Evolutionary conservation across 2,329 filamentous ascomycete species (phyloP).

Genomic region (Alternaria metachromatica): DNA sequence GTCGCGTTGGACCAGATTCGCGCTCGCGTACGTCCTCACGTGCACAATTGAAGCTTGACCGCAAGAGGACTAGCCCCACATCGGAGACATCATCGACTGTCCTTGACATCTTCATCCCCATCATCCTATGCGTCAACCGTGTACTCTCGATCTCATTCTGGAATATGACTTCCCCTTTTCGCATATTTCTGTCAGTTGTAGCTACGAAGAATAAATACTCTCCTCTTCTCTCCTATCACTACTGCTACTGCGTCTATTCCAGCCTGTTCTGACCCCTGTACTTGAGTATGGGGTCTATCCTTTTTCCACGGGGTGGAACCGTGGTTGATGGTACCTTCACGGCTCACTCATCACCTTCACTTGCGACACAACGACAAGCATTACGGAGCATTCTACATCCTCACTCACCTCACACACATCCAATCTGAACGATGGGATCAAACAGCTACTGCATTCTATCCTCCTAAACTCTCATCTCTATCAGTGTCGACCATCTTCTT

Average conservation of each 20-base stretch:
- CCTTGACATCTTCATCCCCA: background rate
- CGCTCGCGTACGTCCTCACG: background rate
- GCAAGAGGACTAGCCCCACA: background rate
- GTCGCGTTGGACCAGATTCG: background rate
- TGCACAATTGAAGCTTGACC: background rate
- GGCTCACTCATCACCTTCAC: background rate
- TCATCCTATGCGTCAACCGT: background rate
- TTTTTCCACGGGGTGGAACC: background rate
- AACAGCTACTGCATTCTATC: background rate
- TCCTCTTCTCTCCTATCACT: background rate
- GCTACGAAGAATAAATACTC: background rate
- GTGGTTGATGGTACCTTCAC: background rate
- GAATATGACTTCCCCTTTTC: fast-evolving
- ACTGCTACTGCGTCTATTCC: background rate
- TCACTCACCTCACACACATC: background rate
- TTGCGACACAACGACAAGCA: background rate
- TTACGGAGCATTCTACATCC: background rate
- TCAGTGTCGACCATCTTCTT: background rate
- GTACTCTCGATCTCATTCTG: background rate
- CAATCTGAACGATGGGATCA: background rate
- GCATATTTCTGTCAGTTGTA: background rate
- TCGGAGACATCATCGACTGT: background rate
- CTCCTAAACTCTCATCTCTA: background rate
- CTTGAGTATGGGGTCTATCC: background rate
- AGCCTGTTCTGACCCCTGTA: background rate